phyloP scores from a whole-genome alignment of 208 protist genomes.

The Chromosphaera perkinsii region DNA sequence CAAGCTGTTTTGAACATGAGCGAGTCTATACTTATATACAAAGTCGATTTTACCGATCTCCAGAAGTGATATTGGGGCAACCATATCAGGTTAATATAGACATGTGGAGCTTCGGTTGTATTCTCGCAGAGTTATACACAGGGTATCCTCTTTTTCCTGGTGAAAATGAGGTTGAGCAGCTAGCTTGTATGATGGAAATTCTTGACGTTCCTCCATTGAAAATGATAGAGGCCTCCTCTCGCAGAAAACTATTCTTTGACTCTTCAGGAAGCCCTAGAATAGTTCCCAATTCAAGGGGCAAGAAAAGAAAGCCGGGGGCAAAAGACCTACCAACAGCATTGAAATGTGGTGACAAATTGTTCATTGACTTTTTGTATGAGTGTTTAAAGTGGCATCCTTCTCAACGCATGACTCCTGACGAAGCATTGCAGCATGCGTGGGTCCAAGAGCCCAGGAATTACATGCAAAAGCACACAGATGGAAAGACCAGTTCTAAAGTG shows the following conservation, averaged over 20 bases:
- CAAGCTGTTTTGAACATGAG: slow-evolving; percentile 79
- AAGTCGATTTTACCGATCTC: slow-evolving; percentile 89
- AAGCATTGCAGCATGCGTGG: slow-evolving; percentile 21
- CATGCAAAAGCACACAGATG: background rate
- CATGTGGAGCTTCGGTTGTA: slow-evolving; percentile 92
- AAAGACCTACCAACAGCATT: background rate
- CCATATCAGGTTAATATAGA: slow-evolving; percentile 82
- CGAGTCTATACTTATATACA: slow-evolving; percentile 78
- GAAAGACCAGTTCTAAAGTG: no score
- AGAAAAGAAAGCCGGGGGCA: background rate
- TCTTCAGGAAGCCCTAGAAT: slow-evolving; percentile 3
- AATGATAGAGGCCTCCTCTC: background rate
- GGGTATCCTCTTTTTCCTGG: slow-evolving; percentile 82
- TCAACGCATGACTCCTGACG: slow-evolving; percentile 18
- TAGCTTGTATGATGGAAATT: slow-evolving; percentile 31
- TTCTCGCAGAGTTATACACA: slow-evolving; percentile 84
- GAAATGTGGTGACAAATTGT: slow-evolving; percentile 7
- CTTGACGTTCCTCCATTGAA: slow-evolving; percentile 2
- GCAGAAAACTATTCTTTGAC: slow-evolving; percentile 25
- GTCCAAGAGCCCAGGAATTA: no score
- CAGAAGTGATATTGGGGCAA: slow-evolving; percentile 84
- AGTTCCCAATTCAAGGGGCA: slow-evolving; percentile 13
- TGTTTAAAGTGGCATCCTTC: slow-evolving; percentile 26
- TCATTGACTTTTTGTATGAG: slow-evolving; percentile 12
- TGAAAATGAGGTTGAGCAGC: slow-evolving; percentile 26